A percentile compares a stretch with the other conserved stretches of the same genome.
Evolutionary conservation across 495 filamentous ascomycete genomes (phyloP).

Genomic region (Penicillium robsamsonii): DNA sequence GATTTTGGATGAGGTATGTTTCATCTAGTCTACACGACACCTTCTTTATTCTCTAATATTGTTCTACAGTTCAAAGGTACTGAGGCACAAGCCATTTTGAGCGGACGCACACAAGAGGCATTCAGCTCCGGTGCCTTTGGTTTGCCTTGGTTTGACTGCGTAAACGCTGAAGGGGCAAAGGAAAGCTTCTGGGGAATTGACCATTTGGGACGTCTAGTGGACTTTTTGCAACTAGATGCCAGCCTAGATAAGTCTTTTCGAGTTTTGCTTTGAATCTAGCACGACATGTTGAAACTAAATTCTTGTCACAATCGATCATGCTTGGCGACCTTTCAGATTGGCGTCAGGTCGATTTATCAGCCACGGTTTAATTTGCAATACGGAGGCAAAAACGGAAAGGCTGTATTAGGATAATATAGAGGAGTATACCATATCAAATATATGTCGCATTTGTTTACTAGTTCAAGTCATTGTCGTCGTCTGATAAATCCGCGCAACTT

Average conservation of each 20-base stretch:
- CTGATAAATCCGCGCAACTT: no score
- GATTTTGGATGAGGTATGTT: not conserved
- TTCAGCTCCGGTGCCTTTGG: constrained; percentile 49
- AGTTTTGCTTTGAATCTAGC: constrained; percentile 9
- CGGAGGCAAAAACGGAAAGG: no score
- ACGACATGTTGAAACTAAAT: not conserved
- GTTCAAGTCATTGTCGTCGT: no score
- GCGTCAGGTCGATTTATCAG: not conserved
- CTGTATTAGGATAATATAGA: no score
- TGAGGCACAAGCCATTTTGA: constrained; percentile 4
- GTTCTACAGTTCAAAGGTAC: not conserved
- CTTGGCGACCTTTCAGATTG: not conserved
- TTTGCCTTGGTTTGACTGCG: constrained; percentile 64
- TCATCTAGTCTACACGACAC: not conserved
- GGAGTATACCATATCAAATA: no score
- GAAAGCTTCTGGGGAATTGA: constrained; percentile 66
- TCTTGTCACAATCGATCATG: not conserved
- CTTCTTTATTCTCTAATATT: no score
- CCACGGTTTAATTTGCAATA: not conserved
- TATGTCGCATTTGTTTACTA: no score
- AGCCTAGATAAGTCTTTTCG: constrained; percentile 13
- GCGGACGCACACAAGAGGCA: constrained; percentile 12
- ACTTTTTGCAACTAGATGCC: constrained; percentile 52
- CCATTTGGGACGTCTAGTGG: constrained; percentile 56
- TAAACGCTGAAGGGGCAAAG: constrained; percentile 48